Evolutionary conservation across 225 moss, liverwort and hornwort genomes (phyloP), one percentile per base, ranked within the genome.

Genomic region (Antitrichia curtipendula): DNA sequence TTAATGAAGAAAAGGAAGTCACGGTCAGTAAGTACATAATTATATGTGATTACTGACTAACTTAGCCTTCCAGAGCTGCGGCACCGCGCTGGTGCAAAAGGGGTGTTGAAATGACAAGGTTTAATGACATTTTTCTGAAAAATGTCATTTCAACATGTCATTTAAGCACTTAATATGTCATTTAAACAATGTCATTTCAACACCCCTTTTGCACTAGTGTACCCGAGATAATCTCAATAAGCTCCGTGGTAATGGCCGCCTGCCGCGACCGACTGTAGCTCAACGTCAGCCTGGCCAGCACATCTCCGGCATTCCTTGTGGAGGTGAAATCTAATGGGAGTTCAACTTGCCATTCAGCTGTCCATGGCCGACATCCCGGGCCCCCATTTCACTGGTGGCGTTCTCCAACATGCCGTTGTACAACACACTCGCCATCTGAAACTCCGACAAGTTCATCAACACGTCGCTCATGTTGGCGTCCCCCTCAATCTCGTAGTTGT

Each of bases 161-260:
- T n/a, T n/a, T n/a, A n/a, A n/a, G n/a, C n/a, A n/a, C n/a, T n/a
- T n/a, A n/a, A n/a, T n/a, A n/a, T n/a, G n/a, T n/a, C n/a, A n/a
- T n/a, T n/a, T n/a, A n/a, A n/a, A n/a, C n/a, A n/a, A n/a, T n/a
- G n/a, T n/a, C n/a, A n/a, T n/a, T n/a, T n/a, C n/a, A n/a, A n/a
- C n/a, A n/a, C n/a, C n/a, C n/a, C n/a, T n/a, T n/a, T n/a, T n/a
- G n/a, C n/a, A n/a, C n/a, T n/a, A n/a, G n/a, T n/a, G n/a, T n/a
- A n/a, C 93, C 94, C 7, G 94, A 93, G 36, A 94, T 94, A 14
- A 94, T 93, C 71, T 94, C 94, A n/a, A 94, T 94, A 2, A 94
- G 94, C 92, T 94, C 93, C 8, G 94, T 94, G n/a, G 94, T 94
- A 10, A 94, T 94, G 25, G 86, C 50, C 17, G 87, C 34, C 86